Percentiles rank a stretch among this genome's conserved stretches.
Evolutionary conservation across 208 protist species (phyloP).

Genomic region (Wallacemonas sp.): DNA sequence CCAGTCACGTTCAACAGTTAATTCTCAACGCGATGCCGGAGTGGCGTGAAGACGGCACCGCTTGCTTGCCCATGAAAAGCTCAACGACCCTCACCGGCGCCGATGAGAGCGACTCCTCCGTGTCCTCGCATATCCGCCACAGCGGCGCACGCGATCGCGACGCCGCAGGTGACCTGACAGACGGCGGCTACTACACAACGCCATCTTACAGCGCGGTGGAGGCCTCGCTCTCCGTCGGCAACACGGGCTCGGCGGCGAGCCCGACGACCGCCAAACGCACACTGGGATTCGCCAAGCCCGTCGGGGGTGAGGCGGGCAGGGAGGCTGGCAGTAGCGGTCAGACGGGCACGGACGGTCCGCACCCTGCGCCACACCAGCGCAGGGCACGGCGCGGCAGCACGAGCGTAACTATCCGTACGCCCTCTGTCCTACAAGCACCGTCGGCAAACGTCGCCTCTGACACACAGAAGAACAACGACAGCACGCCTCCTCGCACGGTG

Average conservation of each 20-base stretch:
- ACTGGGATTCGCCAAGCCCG: not conserved
- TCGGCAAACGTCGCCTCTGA: not conserved
- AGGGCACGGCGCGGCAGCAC: not conserved
- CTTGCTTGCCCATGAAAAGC: not conserved
- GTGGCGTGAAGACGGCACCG: conserved; percentile 9
- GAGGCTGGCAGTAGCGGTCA: not conserved
- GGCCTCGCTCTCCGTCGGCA: not conserved
- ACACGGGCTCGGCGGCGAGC: not conserved
- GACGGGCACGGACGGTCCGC: not conserved
- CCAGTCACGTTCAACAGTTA: not conserved
- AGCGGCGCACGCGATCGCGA: not conserved
- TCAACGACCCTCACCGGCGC: not conserved
- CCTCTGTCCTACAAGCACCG: not conserved
- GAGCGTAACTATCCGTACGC: conserved; percentile 8
- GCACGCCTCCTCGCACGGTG: too few species aligned
- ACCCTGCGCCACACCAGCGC: not conserved
- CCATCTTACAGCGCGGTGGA: conserved; percentile 11
- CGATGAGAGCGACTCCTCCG: conserved; percentile 5
- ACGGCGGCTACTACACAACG: conserved; percentile 13
- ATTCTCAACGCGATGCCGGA: conserved; percentile 6
- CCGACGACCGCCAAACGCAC: not conserved
- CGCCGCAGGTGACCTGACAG: not conserved
- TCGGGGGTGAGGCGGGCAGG: not conserved
- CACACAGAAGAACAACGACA: not conserved
- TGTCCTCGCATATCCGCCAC: not conserved